These are phyloP conservation scores for Parsonsia alboflavescens DNA, from an alignment of 257 asterid genomes.

Conservation along the genomic window DNA sequence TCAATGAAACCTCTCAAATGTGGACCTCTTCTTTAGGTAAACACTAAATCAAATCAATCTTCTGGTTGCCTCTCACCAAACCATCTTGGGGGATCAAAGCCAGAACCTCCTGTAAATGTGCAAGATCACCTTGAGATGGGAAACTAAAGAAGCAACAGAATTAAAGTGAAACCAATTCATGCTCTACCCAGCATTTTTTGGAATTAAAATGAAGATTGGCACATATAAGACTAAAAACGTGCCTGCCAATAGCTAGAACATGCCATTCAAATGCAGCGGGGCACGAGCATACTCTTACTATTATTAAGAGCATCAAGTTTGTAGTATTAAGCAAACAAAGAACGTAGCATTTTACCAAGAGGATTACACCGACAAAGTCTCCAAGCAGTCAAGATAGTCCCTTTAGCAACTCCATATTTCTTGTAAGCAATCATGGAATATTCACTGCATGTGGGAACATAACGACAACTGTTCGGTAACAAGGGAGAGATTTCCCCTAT, in stretches of 20 bases:
- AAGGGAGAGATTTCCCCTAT: slow-evolving; percentile 92
- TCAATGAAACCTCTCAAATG: not conserved
- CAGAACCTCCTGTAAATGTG: slow-evolving; percentile 62
- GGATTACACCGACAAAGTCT: slow-evolving; percentile 95
- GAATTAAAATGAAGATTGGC: not conserved
- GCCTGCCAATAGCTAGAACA: not conserved
- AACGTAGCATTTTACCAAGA: slow-evolving; percentile 42
- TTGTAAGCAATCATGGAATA: slow-evolving; percentile 93
- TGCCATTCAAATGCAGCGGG: not conserved
- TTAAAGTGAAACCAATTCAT: not conserved
- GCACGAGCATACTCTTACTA: not conserved
- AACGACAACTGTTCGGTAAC: slow-evolving; percentile 81
- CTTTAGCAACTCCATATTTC: slow-evolving; percentile 80
- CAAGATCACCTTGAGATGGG: not conserved
- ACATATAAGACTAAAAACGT: not conserved
- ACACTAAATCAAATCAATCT: slow-evolving; percentile 17
- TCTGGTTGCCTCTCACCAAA: slow-evolving; percentile 57
- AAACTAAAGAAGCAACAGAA: not conserved
- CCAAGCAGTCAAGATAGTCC: slow-evolving; percentile 73
- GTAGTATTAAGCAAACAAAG: not conserved
- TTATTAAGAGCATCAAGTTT: not conserved
- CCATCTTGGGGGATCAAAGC: slow-evolving; percentile 98
- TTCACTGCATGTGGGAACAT: slow-evolving; percentile 88
- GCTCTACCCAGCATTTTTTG: no score
- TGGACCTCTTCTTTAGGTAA: not conserved